phyloP scores from a whole-genome alignment of 306 rosid species.

The Astragalus membranaceus region DNA sequence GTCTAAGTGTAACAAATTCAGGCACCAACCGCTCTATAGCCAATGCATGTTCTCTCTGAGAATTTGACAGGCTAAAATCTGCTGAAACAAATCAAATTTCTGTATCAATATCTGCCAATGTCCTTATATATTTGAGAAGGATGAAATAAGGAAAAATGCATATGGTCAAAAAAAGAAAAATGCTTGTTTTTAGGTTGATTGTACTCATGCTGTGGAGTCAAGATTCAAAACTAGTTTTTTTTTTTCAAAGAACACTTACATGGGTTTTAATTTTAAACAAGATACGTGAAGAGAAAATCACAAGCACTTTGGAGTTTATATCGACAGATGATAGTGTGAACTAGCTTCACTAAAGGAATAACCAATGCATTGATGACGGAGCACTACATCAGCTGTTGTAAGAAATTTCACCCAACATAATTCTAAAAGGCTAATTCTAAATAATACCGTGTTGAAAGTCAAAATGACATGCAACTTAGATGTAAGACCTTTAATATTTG shows the following conservation, averaged over 20 bases:
- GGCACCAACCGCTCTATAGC: conserved; percentile 63
- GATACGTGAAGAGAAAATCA: background rate
- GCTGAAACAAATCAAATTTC: conserved; percentile 32
- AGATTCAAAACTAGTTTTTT: background rate
- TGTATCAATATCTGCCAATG: background rate
- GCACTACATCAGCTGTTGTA: background rate
- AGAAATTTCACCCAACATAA: background rate
- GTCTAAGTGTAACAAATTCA: conserved; percentile 51
- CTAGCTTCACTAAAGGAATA: background rate
- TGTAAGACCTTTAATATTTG: background rate
- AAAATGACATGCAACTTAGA: background rate
- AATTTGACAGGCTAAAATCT: conserved; percentile 70
- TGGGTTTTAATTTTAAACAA: background rate
- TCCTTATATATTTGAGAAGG: background rate
- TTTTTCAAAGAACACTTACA: background rate
- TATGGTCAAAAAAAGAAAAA: background rate
- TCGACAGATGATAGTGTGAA: background rate
- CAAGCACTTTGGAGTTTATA: background rate
- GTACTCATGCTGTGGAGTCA: background rate
- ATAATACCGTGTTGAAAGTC: background rate
- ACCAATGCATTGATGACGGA: background rate
- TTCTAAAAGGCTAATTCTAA: background rate
- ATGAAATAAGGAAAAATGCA: background rate
- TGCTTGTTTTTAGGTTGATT: background rate
- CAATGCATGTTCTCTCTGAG: conserved; percentile 65